phyloP scores from a whole-genome alignment of 805 yeast genomes.

The Candida tallmaniae region DNA sequence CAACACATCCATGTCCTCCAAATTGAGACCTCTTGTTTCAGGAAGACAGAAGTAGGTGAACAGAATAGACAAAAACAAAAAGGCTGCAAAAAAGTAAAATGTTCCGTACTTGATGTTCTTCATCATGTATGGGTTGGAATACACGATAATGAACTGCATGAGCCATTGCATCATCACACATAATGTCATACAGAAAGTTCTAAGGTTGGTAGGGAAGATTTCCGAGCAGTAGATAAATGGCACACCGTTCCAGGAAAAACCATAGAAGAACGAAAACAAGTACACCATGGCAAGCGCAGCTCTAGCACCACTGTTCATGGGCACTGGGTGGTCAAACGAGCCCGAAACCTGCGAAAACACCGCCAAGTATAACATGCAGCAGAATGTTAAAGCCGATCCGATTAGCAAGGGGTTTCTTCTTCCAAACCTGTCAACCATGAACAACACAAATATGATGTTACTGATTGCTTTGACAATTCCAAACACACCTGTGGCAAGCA shows the following conservation, averaged over 20 bases:
- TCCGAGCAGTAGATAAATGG: conserved; percentile 8
- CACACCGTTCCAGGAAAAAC: conserved; percentile 7
- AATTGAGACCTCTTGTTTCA: conserved; percentile 7
- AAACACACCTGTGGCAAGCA: conserved; percentile 26
- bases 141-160: conserved; percentile 7
- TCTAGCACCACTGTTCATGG: conserved; percentile 3
- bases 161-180: conserved; percentile 7
- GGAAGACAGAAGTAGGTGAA: conserved; percentile 2
- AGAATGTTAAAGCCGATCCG: not conserved
- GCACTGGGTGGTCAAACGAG: conserved; percentile 5
- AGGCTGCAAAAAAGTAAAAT: conserved; percentile 6
- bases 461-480: conserved; percentile 30
- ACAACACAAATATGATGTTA: conserved; percentile 19
- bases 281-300: conserved; percentile 7
- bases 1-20: conserved; percentile 1
- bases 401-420: conserved; percentile 2
- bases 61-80: conserved; percentile 1
- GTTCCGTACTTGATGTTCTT: conserved; percentile 9
- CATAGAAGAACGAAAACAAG: conserved; percentile 3
- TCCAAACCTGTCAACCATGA: conserved; percentile 4
- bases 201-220: conserved; percentile 5
- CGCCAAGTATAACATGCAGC: conserved; percentile 4
- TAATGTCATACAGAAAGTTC: conserved; percentile 6
- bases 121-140: conserved; percentile 8
- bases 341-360: conserved; percentile 6